Evolutionary conservation across 2,329 filamentous ascomycete genomes (phyloP).

Genomic region (Pseudogymnoascus sp.): DNA sequence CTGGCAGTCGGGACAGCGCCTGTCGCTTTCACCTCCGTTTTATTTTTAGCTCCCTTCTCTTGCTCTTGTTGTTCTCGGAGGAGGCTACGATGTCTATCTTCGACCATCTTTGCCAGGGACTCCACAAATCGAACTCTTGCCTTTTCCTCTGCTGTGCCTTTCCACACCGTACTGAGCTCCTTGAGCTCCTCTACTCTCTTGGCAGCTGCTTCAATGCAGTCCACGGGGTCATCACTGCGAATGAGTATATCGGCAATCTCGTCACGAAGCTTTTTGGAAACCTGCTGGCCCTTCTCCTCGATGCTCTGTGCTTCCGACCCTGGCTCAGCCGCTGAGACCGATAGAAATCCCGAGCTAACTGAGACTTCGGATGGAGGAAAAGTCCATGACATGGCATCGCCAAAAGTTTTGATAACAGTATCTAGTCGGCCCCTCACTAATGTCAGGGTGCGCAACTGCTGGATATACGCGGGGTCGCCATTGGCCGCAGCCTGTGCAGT

Average conservation of each 20-base stretch:
- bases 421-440: constrained; percentile 79
- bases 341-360: constrained; percentile 76
- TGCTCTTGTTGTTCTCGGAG: constrained; percentile 26
- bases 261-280: constrained; percentile 58
- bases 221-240: constrained; percentile 47
- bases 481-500: constrained; percentile 16
- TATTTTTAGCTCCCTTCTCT: constrained; percentile 20
- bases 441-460: constrained; percentile 72
- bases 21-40: neutral
- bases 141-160: constrained; percentile 90
- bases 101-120: constrained; percentile 68
- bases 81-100: constrained; percentile 50
- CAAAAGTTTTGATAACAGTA: constrained; percentile 82
- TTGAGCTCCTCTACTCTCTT: constrained; percentile 69
- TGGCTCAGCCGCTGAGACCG: constrained; percentile 76
- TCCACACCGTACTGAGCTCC: constrained; percentile 74
- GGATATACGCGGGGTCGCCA: constrained; percentile 53
- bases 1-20: constrained; percentile 13
- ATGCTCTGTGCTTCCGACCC: constrained; percentile 57
- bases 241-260: constrained; percentile 64
- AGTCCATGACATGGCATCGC: constrained; percentile 91
- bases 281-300: constrained; percentile 80
- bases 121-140: constrained; percentile 76
- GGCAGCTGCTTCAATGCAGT: constrained; percentile 65
- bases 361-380: constrained; percentile 82